phyloP scores from a whole-genome alignment of 305 asterid species.

The Solanum hybrid region DNA sequence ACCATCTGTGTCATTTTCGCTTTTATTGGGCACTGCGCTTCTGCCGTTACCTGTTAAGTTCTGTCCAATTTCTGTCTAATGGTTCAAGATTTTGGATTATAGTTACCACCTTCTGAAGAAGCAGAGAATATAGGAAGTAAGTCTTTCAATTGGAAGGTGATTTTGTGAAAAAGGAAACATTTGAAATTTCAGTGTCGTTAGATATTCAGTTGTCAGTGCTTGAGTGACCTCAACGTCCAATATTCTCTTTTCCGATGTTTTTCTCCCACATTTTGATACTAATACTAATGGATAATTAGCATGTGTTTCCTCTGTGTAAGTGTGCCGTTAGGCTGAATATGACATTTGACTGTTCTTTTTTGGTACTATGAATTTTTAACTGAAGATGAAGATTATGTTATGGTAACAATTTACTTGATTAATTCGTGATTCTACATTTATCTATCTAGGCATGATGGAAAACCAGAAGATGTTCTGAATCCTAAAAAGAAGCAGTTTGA shows the following conservation, averaged over 20 bases:
- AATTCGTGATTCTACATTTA: not conserved
- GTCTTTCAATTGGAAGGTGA: not conserved
- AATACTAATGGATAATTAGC: not conserved
- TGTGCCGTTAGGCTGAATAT: not conserved
- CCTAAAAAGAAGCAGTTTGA: conserved; percentile 97
- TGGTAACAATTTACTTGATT: not conserved
- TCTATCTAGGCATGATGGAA: conserved; percentile 55
- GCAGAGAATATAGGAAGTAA: not conserved
- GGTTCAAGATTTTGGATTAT: not conserved
- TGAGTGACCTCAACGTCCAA: not conserved
- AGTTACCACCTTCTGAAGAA: not conserved
- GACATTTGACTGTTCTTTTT: not conserved
- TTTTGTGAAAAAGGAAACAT: not conserved
- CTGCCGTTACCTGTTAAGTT: too few relatives aligned
- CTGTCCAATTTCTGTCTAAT: not conserved
- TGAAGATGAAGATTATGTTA: not conserved
- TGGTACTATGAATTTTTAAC: not conserved
- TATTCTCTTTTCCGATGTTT: not conserved
- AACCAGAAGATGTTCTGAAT: conserved; percentile 90
- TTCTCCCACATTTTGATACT: not conserved
- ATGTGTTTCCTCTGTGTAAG: not conserved
- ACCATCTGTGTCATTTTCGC: not conserved
- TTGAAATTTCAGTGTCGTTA: not conserved
- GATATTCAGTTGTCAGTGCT: not conserved
- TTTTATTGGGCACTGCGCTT: not conserved